These are phyloP conservation scores for Aegilops sharonensis DNA, from an alignment of 176 grass and related monocot species.

Conservation along the genomic window DNA sequence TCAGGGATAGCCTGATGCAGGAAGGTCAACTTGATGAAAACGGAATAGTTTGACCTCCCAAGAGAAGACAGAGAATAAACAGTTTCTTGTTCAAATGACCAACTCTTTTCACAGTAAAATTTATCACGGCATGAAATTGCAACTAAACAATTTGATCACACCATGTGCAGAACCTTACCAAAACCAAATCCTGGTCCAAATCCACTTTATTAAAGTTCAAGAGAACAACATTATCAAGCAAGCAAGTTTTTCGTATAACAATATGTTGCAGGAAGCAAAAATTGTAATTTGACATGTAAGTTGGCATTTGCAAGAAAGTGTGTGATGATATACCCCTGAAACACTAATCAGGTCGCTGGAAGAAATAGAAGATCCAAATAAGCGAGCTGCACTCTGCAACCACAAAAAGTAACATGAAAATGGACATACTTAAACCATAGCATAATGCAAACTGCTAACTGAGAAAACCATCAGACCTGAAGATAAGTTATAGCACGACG, in stretches of 20 bases:
- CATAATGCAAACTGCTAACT: not conserved
- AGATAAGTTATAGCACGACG: conserved; percentile 96
- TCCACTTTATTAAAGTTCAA: conserved; percentile 10
- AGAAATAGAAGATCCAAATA: conserved; percentile 90
- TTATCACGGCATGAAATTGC: conserved; percentile 6
- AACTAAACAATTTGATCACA: not conserved
- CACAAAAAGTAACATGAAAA: conserved; percentile 4
- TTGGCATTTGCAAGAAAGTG: conserved; percentile 27
- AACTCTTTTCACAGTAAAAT: conserved; percentile 18
- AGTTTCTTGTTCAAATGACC: conserved; percentile 3
- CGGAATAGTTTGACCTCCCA: conserved; percentile 1
- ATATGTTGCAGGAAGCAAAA: conserved; percentile 28
- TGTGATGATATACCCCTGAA: conserved; percentile 71
- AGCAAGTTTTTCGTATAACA: conserved; percentile 1
- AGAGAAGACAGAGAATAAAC: not conserved
- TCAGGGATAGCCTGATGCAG: conserved; percentile 79
- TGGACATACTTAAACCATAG: not conserved
- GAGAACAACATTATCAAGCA: not conserved
- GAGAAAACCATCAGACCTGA: conserved; percentile 59
- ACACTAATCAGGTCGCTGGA: conserved; percentile 87
- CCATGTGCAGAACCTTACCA: not conserved
- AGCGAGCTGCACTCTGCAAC: conserved; percentile 92
- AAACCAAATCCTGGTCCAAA: not conserved
- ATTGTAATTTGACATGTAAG: not conserved
- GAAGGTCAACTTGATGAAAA: conserved; percentile 25